These are phyloP conservation scores for Limtongozyma cylindracea DNA, from an alignment of 805 yeast genomes.

Conservation along the genomic window DNA sequence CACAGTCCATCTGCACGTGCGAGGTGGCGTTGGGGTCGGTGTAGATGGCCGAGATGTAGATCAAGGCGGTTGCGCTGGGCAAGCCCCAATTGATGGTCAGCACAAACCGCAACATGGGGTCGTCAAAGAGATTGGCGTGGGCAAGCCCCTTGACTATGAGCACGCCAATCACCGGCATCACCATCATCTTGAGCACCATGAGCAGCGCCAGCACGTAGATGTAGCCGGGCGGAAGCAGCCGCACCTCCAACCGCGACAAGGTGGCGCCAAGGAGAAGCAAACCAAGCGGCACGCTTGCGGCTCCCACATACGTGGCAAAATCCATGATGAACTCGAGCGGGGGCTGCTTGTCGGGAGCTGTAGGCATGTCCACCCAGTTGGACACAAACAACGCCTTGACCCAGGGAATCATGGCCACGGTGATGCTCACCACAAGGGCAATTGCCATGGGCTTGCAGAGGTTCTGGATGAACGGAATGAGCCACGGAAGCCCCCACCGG, in stretches of 20 bases:
- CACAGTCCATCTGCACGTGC: slow-evolving; percentile 58
- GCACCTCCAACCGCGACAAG: slow-evolving; percentile 44
- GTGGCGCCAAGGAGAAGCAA: slow-evolving; percentile 69
- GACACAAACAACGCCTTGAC: slow-evolving; percentile 21
- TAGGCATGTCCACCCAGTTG: slow-evolving; percentile 22
- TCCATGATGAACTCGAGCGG: slow-evolving; percentile 75
- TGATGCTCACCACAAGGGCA: slow-evolving; percentile 36
- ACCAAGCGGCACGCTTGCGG: slow-evolving; percentile 78
- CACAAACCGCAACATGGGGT: slow-evolving; percentile 42
- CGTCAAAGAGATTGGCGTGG: slow-evolving; percentile 38
- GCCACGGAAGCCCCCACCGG: no score
- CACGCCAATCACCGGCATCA: slow-evolving; percentile 62
- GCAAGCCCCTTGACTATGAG: slow-evolving; percentile 29
- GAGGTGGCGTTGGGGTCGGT: slow-evolving; percentile 33
- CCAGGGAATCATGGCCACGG: slow-evolving; percentile 9
- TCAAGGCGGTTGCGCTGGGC: slow-evolving; percentile 75
- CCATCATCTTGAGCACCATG: slow-evolving; percentile 27
- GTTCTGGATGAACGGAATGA: no score
- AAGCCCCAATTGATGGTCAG: slow-evolving; percentile 51
- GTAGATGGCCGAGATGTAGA: slow-evolving; percentile 73
- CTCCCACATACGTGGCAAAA: slow-evolving; percentile 52
- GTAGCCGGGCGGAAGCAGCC: slow-evolving; percentile 38
- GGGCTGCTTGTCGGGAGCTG: slow-evolving; percentile 72
- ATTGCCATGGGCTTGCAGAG: slow-evolving; percentile 49
- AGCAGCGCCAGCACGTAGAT: slow-evolving; percentile 39